Evolutionary conservation across 305 asterid genomes (phyloP), one percentile per base, ranked within the genome.

Genomic region (Solanum aculeatissimum): DNA sequence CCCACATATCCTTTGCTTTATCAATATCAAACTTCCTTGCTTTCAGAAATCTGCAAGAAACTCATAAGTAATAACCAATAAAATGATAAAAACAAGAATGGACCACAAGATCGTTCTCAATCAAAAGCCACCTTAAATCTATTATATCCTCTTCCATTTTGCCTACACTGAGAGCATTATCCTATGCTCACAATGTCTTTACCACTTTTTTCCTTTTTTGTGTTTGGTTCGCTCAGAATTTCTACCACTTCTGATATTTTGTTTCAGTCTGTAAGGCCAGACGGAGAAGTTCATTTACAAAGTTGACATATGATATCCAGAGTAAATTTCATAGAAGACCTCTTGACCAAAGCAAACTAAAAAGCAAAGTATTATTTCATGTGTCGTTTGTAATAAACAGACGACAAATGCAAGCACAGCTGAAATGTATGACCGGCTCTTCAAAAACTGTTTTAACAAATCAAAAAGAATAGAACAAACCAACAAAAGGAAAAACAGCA

Each of bases 1-100:
- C 86, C 90, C 90, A 87, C 90, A 87, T 87, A 69, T 84, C 86
- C 70, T 85, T 87, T 45, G 90, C 77, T 65, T 87, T 87, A 68
- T 87, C 90, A 87, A 85, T 78, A 40, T 87, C 90, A 72, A 85
- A 87, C 70, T 87, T 87, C 42, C 90, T 87, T 21, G 90, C 90
- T 63, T 79, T 87, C 85, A 87, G 60, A 86, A 87, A 87, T 81
- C 90, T 87, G 85, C 11, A 82, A 78, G 18, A 83, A 83, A 29
- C 82, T 51, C 65, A 11, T 29, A 18, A n/a, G 65, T 12, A 9
- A 38, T 9, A 38, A 69, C 4, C 47, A 77, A 51, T 74, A 32
- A 77, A 18, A 27, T 77, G 27, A 51, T 25, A 51, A 77, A 47
- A 75, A 77, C 45, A 8, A 51, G 11, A 77, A 77, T 18, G 29